These are phyloP conservation scores for Staphylotrichum tortipilum DNA, from an alignment of 495 filamentous ascomycete genomes.

Conservation along the genomic window DNA sequence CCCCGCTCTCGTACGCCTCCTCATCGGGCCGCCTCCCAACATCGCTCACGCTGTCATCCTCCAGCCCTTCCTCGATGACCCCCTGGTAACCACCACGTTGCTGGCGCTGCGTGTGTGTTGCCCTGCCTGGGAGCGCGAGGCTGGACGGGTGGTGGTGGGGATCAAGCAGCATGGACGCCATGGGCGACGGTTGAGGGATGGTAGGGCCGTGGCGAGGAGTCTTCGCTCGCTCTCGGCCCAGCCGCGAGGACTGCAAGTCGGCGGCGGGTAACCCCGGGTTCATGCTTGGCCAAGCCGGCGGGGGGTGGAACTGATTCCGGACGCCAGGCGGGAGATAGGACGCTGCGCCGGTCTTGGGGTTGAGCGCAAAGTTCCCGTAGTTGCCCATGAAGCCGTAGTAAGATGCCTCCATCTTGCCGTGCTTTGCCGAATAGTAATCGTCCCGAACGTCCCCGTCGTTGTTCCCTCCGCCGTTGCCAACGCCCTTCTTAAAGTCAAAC, in stretches of 20 bases:
- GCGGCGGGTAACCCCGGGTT: conserved; percentile 52
- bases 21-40: conserved; percentile 63
- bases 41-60: conserved; percentile 52
- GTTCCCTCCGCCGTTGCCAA: conserved; percentile 39
- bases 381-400: conserved; percentile 90
- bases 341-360: conserved; percentile 47
- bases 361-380: conserved; percentile 72
- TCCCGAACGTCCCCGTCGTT: conserved; percentile 56
- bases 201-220: conserved; percentile 26
- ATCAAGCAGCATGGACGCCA: conserved; percentile 72
- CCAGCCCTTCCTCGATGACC: conserved; percentile 40
- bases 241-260: conserved; percentile 45
- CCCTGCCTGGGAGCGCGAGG: background rate
- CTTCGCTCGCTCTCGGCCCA: conserved; percentile 35
- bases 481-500: conserved; percentile 90
- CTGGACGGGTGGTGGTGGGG: conserved; percentile 72
- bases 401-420: conserved; percentile 94
- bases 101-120: conserved; percentile 24
- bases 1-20: conserved; percentile 42
- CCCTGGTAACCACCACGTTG: conserved; percentile 35
- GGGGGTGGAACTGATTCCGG: conserved; percentile 64
- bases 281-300: conserved; percentile 65
- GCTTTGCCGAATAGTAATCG: conserved; percentile 89
- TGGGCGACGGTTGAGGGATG: conserved; percentile 41
- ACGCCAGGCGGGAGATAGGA: conserved; percentile 39